Base-by-base conservation (phyloP, 75 land plant genomes). In the Sequoia sempervirens region DNA sequence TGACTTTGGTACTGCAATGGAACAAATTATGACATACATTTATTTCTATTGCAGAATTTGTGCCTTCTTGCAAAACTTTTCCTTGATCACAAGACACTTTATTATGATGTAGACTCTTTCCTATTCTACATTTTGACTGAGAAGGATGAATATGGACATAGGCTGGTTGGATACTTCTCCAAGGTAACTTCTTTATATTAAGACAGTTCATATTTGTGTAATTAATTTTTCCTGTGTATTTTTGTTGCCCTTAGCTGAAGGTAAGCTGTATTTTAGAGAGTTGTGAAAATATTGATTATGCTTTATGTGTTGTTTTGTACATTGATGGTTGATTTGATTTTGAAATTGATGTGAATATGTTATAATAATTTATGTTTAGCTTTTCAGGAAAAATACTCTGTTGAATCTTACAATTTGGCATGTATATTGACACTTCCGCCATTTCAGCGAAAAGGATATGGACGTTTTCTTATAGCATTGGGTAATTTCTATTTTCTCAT, bases 21-120 rank as follows among this genome's bases (percentile, higher is more conserved):
- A 26, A 61, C 5, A 61, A 26, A 5, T 61, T 61, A 56, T 56
- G 58, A 54, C 58, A 56, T 17, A 18, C 23, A 4, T 23, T 70
- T 70, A 12, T 70, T 45, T 32, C 23, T 82, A 43, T 87, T 76
- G 75, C 91, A 90, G 91, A 90, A 90, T 78, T 58, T 90, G 69
- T 90, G 91, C 82, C 88, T 89, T 66, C 85, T 90, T 81, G 91
- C 91, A 14, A 90, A 90, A 56, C 91, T 90, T 15, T 90, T 90
- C 47, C 85, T 90, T 52, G 91, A 90, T 80, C 91, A 90, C 61
- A 90, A 90, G 83, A 90, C 91, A 11, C 86, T 90, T 34, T 90
- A 89, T 80, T 90, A 90, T 84, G 91, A 90, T 79, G 91, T 90
- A 46, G 91, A 90, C 56, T 84, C 86, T 32, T 90, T 90, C 82